phyloP scores from a whole-genome alignment of 2,329 filamentous ascomycete genomes.

The Neofusicoccum umdonicola region DNA sequence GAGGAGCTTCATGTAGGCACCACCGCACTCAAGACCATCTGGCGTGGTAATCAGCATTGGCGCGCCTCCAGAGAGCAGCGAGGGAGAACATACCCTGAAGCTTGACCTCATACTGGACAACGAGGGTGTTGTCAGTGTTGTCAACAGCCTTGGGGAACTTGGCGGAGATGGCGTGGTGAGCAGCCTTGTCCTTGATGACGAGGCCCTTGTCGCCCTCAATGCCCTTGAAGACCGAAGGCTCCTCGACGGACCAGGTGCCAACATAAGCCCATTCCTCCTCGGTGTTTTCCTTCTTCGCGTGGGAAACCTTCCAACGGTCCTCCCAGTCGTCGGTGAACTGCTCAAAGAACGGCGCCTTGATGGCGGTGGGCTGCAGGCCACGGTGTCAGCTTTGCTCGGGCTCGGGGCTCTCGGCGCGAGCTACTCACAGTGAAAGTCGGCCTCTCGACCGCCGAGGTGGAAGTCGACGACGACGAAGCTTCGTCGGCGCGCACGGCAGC shows the following conservation, averaged over 20 bases:
- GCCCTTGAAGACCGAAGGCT: conserved; percentile 85
- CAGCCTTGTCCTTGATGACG: conserved; percentile 95
- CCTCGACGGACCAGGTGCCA: conserved; percentile 94
- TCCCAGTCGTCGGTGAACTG: conserved; percentile 99
- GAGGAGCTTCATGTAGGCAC: conserved; percentile 98
- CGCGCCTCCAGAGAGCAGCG: neutral
- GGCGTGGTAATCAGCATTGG: neutral
- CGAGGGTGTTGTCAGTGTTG: conserved; percentile 94
- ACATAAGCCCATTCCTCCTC: conserved; percentile 94
- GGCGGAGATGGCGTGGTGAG: conserved; percentile 98
- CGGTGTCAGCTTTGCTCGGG: conserved; percentile 21
- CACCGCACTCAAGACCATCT: conserved; percentile 96
- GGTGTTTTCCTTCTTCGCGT: conserved; percentile 90
- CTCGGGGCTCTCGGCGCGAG: conserved; percentile 10
- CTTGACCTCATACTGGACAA: conserved; percentile 99
- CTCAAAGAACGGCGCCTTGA: conserved; percentile 95
- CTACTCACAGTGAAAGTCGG: conserved; percentile 83
- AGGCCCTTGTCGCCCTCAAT: conserved; percentile 95
- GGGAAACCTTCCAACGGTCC: conserved; percentile 85
- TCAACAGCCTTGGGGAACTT: conserved; percentile 97
- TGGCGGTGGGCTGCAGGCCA: conserved; percentile 69
- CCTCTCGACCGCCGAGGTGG: conserved; percentile 51
- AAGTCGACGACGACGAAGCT: conserved; percentile 41
- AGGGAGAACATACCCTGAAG: conserved; percentile 73
- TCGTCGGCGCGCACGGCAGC: conserved; percentile 71